Percentiles rank a stretch among this genome's conserved stretches.
Conservation (phyloP, 2,329 filamentous ascomycete genomes). For the Arthrobotrys pseudoclavata region DNA sequence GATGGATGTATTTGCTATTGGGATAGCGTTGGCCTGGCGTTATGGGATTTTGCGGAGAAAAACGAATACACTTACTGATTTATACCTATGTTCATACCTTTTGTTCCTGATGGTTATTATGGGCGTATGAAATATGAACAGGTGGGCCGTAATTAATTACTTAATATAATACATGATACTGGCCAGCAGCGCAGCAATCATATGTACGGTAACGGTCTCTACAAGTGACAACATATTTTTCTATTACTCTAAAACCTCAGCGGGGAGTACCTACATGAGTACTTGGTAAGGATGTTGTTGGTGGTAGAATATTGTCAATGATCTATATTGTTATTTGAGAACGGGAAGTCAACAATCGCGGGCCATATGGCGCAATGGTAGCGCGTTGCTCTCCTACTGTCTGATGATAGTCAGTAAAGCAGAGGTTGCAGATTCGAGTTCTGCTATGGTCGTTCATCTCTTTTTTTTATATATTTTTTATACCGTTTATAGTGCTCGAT, state of each 20-base stretch:
- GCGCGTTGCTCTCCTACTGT: constrained; percentile 58
- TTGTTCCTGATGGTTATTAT: background rate
- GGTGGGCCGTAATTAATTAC: background rate
- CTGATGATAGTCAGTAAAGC: constrained; percentile 15
- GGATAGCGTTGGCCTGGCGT: background rate
- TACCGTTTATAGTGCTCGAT: too few species aligned
- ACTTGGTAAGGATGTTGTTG: too few species aligned
- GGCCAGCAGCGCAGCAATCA: too few species aligned
- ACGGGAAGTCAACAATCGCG: background rate
- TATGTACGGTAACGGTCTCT: too few species aligned
- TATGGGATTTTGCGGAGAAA: background rate
- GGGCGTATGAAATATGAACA: background rate
- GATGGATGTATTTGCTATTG: background rate
- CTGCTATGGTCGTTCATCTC: constrained; percentile 30
- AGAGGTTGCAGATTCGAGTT: constrained; percentile 55
- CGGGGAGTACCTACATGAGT: too few species aligned
- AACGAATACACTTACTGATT: too few species aligned
- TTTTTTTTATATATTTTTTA: background rate
- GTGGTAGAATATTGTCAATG: background rate
- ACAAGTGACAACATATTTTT: too few species aligned
- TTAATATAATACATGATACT: background rate
- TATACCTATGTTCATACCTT: too few species aligned
- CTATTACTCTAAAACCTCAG: too few species aligned
- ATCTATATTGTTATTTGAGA: background rate
- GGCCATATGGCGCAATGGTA: constrained; percentile 60